Base-by-base conservation (phyloP, 306 rosid genomes). In the Cucumis melo region DNA sequence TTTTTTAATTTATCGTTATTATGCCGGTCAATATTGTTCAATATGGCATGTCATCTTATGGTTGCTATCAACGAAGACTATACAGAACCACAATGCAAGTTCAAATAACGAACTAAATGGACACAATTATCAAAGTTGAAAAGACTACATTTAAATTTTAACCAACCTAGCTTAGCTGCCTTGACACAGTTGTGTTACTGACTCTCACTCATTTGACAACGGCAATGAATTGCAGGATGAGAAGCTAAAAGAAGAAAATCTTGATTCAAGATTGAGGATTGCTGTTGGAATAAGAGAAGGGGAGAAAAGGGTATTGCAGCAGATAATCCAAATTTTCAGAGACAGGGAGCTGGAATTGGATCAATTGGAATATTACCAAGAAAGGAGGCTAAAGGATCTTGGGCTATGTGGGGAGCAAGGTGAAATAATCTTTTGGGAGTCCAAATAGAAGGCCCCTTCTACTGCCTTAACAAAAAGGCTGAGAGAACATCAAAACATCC, bases 381-480 rank as follows among this genome's bases (percentile, higher is more conserved):
- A 94, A 82, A 86, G 98, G 79, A 87, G 97, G 87, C 96, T 94
- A 81, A 89, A 91, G 91, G 96, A 94, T 36, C 97, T 94, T 79
- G 98, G 98, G 46, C 97, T 94, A n/a, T 89, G 88, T 10, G 96
- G 97, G 39, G 98, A 94, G 84, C 89, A 39, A 79, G 97, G 93
- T 76, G 94, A 94, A 27, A 84, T 91, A 64, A 85, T 87, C 82
- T 87, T 87, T 87, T 94, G 81, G 98, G 98, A 74, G 87, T 84
- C 83, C 77, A 39, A 60, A 44, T 79, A 63, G 70, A 20, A 2
- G 3, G 41, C 17, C 8, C 42, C 70, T 32, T 50, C 5, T 50
- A 15, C 5, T 50, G 55, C 55, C 55, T 50, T 50, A 1, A 1
- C 54, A 48, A 42, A 42, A 42, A 42, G 10, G 11, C 48, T 42